Conservation (phyloP, 1,284 basidiomycete genomes). For the Nidula niveotomentosa region DNA sequence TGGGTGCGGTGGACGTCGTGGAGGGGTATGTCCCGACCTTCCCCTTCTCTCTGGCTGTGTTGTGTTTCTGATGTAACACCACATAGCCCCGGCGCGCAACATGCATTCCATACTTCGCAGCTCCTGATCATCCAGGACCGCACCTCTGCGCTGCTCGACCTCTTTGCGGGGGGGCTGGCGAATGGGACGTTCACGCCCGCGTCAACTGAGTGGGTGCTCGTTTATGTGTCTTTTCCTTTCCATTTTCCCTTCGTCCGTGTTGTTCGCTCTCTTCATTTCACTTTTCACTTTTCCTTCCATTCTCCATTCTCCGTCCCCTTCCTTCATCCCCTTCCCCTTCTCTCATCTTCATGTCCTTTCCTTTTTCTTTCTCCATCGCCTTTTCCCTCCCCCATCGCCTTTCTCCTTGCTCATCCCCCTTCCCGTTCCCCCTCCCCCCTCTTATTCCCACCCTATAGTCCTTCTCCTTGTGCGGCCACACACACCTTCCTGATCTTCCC, state of each 20-base stretch:
- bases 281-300: too few species aligned
- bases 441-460: not conserved
- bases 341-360: too few species aligned
- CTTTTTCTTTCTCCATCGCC: too few species aligned
- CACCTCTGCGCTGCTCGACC: slow-evolving; percentile 67
- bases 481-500: slow-evolving; percentile 2
- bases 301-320: too few species aligned
- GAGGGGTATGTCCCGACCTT: slow-evolving; percentile 37
- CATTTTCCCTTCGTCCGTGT: not conserved
- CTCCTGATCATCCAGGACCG: slow-evolving; percentile 82
- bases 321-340: too few species aligned
- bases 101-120: slow-evolving; percentile 88
- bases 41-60: too few species aligned
- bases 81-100: slow-evolving; percentile 62
- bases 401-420: too few species aligned
- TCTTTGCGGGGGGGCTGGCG: slow-evolving; percentile 65
- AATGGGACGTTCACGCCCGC: slow-evolving; percentile 45
- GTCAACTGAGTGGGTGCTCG: slow-evolving; percentile 59
- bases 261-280: too few species aligned
- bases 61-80: too few species aligned
- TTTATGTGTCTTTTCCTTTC: not conserved
- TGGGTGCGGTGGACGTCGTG: slow-evolving; percentile 50
- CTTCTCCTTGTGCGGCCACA: not conserved
- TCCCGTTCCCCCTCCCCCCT: too few species aligned
- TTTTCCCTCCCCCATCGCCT: too few species aligned